A percentile compares a stretch with the other conserved stretches of the same genome.
These are phyloP conservation scores for Dysphania ambrosioides DNA, from an alignment of 148 eudicot genomes.

Conservation along the genomic window DNA sequence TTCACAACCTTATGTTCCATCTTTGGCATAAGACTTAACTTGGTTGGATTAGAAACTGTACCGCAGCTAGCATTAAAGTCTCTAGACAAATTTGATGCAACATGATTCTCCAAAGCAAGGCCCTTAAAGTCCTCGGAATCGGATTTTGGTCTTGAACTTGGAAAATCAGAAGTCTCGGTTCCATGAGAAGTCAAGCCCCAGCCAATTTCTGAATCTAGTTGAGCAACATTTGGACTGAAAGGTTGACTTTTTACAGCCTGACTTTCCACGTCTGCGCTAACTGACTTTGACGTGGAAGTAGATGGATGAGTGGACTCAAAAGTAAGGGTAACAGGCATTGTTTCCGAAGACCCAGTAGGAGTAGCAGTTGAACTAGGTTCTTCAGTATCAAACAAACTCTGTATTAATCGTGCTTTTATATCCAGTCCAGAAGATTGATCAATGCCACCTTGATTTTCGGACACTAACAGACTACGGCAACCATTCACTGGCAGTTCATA, in stretches of 20 bases:
- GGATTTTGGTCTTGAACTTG: slow-evolving; percentile 24
- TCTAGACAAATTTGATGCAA: slow-evolving; percentile 13
- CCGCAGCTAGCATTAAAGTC: slow-evolving; percentile 8
- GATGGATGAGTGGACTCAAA: slow-evolving; percentile 35
- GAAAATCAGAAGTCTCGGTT: slow-evolving; percentile 19
- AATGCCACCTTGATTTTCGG: slow-evolving; percentile 28
- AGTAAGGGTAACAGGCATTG: slow-evolving; percentile 26
- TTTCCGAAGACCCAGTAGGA: slow-evolving; percentile 35
- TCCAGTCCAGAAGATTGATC: slow-evolving; percentile 43
- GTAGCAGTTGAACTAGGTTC: slow-evolving; percentile 34
- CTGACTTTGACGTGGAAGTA: slow-evolving; percentile 36
- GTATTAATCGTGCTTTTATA: slow-evolving; percentile 30
- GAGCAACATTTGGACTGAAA: slow-evolving; percentile 13
- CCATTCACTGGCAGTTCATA: slow-evolving; percentile 29
- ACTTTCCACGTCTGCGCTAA: slow-evolving; percentile 17
- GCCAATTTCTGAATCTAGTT: slow-evolving; percentile 21
- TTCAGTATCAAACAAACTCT: slow-evolving; percentile 36
- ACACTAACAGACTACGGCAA: slow-evolving; percentile 27
- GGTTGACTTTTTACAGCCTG: slow-evolving; percentile 23
- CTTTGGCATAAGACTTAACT: slow-evolving; percentile 8
- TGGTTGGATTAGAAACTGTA: slow-evolving; percentile 13
- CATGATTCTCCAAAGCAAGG: slow-evolving; percentile 6
- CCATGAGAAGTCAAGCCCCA: slow-evolving; percentile 17
- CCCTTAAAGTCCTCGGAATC: slow-evolving; percentile 24
- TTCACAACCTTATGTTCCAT: slow-evolving; percentile 8